Evolutionary conservation across 2,329 filamentous ascomycete species (phyloP).

Genomic region (Curvularia eragrostidis): DNA sequence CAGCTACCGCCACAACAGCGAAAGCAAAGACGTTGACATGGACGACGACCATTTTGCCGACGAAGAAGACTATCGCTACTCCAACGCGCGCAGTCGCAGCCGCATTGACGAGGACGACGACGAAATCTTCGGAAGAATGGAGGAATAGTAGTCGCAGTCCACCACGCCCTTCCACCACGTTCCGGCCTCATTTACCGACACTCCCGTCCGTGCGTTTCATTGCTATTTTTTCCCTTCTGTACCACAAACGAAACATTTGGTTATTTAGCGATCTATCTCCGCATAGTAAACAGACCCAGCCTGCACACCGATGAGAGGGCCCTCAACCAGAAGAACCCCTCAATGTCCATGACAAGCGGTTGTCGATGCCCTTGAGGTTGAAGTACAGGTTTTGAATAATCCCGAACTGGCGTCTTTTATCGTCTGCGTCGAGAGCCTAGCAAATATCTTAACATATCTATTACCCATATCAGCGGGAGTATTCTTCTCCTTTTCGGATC

Average conservation of each 20-base stretch:
- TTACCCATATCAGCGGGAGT: slow-evolving; percentile 10
- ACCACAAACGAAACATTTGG: slow-evolving; percentile 43
- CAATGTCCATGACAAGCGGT: not conserved
- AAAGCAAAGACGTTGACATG: slow-evolving; percentile 57
- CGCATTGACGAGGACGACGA: slow-evolving; percentile 89
- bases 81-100: slow-evolving; percentile 56
- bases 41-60: slow-evolving; percentile 66
- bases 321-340: slow-evolving; percentile 19
- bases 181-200: slow-evolving; percentile 15
- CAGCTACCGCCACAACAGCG: slow-evolving; percentile 63
- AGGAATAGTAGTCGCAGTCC: slow-evolving; percentile 61
- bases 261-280: slow-evolving; percentile 49
- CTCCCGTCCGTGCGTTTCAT: slow-evolving; percentile 13
- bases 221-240: slow-evolving; percentile 33
- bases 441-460: slow-evolving; percentile 19
- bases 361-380: slow-evolving; percentile 49
- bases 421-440: slow-evolving; percentile 48
- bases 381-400: slow-evolving; percentile 46
- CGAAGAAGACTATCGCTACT: slow-evolving; percentile 68
- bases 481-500: not conserved
- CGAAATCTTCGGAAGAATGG: slow-evolving; percentile 95
- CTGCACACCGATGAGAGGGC: slow-evolving; percentile 53
- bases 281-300: slow-evolving; percentile 38
- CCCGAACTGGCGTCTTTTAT: slow-evolving; percentile 20
- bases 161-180: slow-evolving; percentile 14